Evolutionary conservation across 306 rosid genomes (phyloP).

Genomic region (Gleditsia sinensis): DNA sequence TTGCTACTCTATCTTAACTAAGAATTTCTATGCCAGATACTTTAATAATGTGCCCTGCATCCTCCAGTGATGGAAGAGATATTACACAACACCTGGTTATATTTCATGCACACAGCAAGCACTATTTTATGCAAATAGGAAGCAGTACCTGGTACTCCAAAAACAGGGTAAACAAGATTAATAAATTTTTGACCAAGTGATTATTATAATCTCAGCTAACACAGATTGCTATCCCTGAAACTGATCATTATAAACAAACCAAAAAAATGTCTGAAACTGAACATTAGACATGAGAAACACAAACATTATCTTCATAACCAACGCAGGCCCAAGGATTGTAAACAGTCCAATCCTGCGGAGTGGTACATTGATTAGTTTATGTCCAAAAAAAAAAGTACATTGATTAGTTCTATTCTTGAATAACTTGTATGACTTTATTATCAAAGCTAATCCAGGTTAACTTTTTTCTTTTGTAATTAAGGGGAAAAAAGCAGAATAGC

Average conservation of each 20-base stretch:
- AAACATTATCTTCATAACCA: not conserved
- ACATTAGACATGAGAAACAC: slow-evolving; percentile 4
- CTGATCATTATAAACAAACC: not conserved
- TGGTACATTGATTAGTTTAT: not conserved
- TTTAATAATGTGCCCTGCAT: not conserved
- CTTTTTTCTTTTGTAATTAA: too few relatives aligned
- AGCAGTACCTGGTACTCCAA: too few relatives aligned
- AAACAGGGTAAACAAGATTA: not conserved
- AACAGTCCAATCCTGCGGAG: not conserved
- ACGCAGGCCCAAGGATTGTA: not conserved
- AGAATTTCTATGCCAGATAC: not conserved
- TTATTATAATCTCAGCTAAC: not conserved
- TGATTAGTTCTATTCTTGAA: not conserved
- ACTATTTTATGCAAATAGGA: too few relatives aligned
- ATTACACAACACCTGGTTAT: too few relatives aligned
- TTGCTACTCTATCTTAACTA: too few relatives aligned
- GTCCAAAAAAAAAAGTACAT: too few relatives aligned
- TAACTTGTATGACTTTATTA: not conserved
- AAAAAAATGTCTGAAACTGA: not conserved
- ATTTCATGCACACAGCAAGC: too few relatives aligned
- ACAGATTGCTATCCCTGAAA: not conserved
- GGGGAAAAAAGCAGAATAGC: not conserved
- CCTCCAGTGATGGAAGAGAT: not conserved
- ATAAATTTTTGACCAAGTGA: not conserved
- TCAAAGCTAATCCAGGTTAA: not conserved